Percentiles rank a stretch among this genome's conserved stretches.
These are phyloP conservation scores for Syncephalastrum racemosum DNA, from an alignment of 371 early-diverging fungal species.

Conservation along the genomic window DNA sequence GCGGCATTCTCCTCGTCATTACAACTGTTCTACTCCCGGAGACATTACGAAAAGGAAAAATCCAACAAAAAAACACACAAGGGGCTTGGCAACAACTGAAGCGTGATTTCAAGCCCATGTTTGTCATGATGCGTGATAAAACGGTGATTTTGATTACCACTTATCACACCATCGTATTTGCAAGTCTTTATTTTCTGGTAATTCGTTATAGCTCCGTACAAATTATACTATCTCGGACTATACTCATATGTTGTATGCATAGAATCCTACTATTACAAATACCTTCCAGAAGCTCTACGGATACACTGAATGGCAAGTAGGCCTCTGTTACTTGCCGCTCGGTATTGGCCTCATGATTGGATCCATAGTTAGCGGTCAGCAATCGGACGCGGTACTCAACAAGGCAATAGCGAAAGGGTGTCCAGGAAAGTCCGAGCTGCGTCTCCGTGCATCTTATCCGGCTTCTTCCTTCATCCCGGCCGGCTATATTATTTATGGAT, in stretches of 20 bases:
- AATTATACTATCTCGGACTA: neutral
- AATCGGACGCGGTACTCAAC: slow-evolving; percentile 43
- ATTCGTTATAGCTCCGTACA: neutral
- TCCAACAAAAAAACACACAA: neutral
- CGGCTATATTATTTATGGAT: slow-evolving; percentile 38
- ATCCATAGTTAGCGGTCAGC: slow-evolving; percentile 46
- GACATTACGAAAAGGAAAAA: slow-evolving; percentile 18
- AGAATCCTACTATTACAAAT: slow-evolving; percentile 40
- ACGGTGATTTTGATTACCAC: slow-evolving; percentile 25
- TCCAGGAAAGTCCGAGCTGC: slow-evolving; percentile 29
- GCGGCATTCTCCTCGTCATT: slow-evolving; percentile 17
- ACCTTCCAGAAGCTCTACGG: slow-evolving; percentile 32
- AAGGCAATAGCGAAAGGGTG: slow-evolving; percentile 13
- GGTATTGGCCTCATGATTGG: slow-evolving; percentile 49
- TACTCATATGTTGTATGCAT: slow-evolving; percentile 4
- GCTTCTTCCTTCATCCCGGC: slow-evolving; percentile 32
- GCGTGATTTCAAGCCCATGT: slow-evolving; percentile 16
- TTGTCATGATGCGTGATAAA: slow-evolving; percentile 23
- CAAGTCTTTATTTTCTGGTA: slow-evolving; percentile 28
- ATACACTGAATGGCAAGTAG: slow-evolving; percentile 33
- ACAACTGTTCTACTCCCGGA: slow-evolving; percentile 26
- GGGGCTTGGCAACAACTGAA: neutral
- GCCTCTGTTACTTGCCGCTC: slow-evolving; percentile 44
- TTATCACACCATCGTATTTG: slow-evolving; percentile 27
- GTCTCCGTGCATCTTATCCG: slow-evolving; percentile 36